Percentiles rank a stretch among this genome's conserved stretches.
Conservation (phyloP, 768 basidiomycete genomes). For the Rhodotorula kratochvilovae region DNA sequence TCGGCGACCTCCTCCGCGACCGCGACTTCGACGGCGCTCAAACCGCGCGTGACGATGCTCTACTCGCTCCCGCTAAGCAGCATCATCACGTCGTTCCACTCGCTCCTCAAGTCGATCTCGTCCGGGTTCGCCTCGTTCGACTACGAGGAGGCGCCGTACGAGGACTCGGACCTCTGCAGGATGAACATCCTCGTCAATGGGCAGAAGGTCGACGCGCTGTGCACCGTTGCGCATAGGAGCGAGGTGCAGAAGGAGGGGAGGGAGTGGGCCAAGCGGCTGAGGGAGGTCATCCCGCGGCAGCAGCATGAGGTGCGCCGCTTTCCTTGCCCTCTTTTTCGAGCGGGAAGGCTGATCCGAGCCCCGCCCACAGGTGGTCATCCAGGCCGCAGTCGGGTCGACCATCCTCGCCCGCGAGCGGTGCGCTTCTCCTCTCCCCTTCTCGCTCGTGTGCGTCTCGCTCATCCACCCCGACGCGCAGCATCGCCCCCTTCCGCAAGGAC, state of each 20-base stretch:
- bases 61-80: constrained; percentile 83
- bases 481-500: constrained; percentile 47
- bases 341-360: no score
- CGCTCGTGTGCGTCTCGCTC: background rate
- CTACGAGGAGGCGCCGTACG: constrained; percentile 93
- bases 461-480: constrained; percentile 1
- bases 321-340: no score
- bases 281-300: constrained; percentile 87
- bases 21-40: constrained; percentile 9
- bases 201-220: constrained; percentile 86
- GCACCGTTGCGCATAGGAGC: constrained; percentile 81
- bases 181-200: constrained; percentile 86
- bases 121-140: constrained; percentile 90
- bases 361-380: constrained; percentile 69
- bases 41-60: constrained; percentile 59
- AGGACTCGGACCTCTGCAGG: constrained; percentile 50
- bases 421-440: constrained; percentile 12
- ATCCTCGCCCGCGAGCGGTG: constrained; percentile 79
- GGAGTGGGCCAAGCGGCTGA: constrained; percentile 85
- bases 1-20: constrained; percentile 36
- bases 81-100: constrained; percentile 92
- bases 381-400: constrained; percentile 80
- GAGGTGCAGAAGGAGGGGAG: constrained; percentile 68
- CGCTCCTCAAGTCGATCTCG: constrained; percentile 84
- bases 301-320: constrained; percentile 58